These are phyloP conservation scores for Cyberlindnera petersonii DNA, from an alignment of 805 yeast species.

Conservation along the genomic window DNA sequence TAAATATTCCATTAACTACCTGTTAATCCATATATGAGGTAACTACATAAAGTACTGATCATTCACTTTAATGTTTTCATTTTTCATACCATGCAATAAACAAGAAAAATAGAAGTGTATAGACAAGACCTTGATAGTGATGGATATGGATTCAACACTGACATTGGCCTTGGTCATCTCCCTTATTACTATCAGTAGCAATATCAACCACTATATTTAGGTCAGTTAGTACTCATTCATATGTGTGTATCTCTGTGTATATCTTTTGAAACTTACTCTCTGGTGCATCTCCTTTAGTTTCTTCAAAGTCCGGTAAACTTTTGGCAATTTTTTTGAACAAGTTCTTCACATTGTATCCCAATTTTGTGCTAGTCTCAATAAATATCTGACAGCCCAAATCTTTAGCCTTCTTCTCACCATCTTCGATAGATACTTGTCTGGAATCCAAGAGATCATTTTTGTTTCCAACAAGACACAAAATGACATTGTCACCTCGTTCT, in stretches of 20 bases:
- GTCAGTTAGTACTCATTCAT: slow-evolving; percentile 14
- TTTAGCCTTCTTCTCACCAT: slow-evolving; percentile 76
- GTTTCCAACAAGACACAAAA: slow-evolving; percentile 88
- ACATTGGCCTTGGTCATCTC: slow-evolving; percentile 22
- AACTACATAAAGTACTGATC: too few relatives aligned
- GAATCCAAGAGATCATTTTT: slow-evolving; percentile 78
- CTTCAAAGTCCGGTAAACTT: slow-evolving; percentile 78
- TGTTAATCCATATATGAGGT: too few relatives aligned
- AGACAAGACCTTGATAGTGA: too few relatives aligned
- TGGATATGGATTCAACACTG: slow-evolving; percentile 19
- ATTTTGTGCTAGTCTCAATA: slow-evolving; percentile 92
- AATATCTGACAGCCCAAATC: slow-evolving; percentile 71
- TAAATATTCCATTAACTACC: too few relatives aligned
- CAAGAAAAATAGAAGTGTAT: too few relatives aligned
- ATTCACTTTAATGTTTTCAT: too few relatives aligned
- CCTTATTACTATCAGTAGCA: slow-evolving; percentile 19
- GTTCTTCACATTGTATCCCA: slow-evolving; percentile 88
- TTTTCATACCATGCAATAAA: too few relatives aligned
- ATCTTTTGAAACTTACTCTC: slow-evolving; percentile 26
- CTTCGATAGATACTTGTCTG: slow-evolving; percentile 78
- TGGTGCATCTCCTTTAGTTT: slow-evolving; percentile 23
- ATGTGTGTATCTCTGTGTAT: background rate
- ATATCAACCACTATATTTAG: slow-evolving; percentile 23
- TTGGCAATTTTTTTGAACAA: slow-evolving; percentile 89
- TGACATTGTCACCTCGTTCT: slow-evolving; percentile 88